Base-by-base conservation (phyloP, 306 rosid species). In the Corylus americana region DNA sequence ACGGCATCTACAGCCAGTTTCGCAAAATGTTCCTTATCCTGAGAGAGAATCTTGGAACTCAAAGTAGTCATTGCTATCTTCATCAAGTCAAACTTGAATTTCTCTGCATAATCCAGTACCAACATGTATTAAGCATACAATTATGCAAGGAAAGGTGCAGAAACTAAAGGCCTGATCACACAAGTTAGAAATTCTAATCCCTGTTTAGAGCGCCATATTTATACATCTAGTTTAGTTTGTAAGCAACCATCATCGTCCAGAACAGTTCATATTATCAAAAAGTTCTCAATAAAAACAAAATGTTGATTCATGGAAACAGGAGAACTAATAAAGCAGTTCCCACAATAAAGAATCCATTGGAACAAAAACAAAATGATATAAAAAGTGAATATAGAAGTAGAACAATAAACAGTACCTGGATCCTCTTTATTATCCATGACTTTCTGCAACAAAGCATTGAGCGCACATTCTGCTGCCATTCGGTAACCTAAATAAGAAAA, bases 41-140 rank as follows among this genome's bases (percentile, higher is more conserved):
- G 98, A 9, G 97, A 96, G 58, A 96, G 96, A 87, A 96, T 96
- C 88, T 96, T 96, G 67, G 99, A 96, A 81, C 99, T 90, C 91
- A 96, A 78, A 74, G 99, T 96, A 78, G 98, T 96, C 98, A 75
- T 96, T 35, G 98, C 99, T 77, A 96, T 93, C 88, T 90, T 93
- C 98, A 96, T 85, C 86, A 92, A 88, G 88, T 95, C 98, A 47
- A 90, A 82, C 83, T 91, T 92, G 86, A 95, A 92, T 82, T 81
- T 90, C 80, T 90, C 97, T 94, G 93, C 85, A 84, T 10, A 85
- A 57, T 27, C 48, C 74, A 86, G 62, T 8, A 67, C 47, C 8
- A 49, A 11, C 39, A 72, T 45, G 57, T 12, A 53, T 82, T 67
- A 84, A 82, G 74, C 25, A 77, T 39, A 44, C 48, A 51, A 25